A percentile compares a stretch with the other conserved stretches of the same genome.
Conservation (phyloP, 1,139 yeast species). For the Yamadazyma sp. region DNA sequence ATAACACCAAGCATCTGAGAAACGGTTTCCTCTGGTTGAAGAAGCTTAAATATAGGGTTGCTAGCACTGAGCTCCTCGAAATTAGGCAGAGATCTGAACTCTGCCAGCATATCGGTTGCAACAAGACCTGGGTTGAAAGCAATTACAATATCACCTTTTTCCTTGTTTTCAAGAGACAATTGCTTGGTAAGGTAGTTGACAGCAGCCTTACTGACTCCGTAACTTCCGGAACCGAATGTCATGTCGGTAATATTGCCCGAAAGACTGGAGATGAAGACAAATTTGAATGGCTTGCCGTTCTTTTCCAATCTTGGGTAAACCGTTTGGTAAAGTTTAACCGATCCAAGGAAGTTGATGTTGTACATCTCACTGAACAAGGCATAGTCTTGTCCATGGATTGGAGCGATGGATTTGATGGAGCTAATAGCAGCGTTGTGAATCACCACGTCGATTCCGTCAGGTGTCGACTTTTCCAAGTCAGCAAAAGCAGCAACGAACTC, state of each 20-base stretch:
- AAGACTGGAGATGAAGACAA: constrained; percentile 25
- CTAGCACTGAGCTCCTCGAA: background rate
- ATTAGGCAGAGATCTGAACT: too few species aligned
- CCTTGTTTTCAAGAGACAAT: constrained; percentile 16
- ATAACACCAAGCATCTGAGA: background rate
- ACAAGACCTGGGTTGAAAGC: constrained; percentile 39
- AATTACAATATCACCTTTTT: constrained; percentile 38
- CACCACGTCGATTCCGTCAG: constrained; percentile 6
- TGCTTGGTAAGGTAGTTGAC: constrained; percentile 4
- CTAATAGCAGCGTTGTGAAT: constrained; percentile 8
- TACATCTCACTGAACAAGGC: constrained; percentile 13
- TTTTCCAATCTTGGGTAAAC: constrained; percentile 20
- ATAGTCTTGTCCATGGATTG: constrained; percentile 13
- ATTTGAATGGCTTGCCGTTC: constrained; percentile 19
- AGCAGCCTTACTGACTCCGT: constrained; percentile 5
- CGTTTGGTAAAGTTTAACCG: constrained; percentile 26
- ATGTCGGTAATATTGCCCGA: constrained; percentile 21
- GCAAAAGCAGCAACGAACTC: constrained; percentile 6
- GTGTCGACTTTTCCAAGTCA: constrained; percentile 1
- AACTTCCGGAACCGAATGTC: constrained; percentile 1
- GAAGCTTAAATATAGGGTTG: background rate
- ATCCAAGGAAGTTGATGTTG: constrained; percentile 4
- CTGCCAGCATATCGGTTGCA: constrained; percentile 6
- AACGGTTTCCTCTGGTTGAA: background rate
- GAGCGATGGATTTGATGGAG: background rate